Evolutionary conservation across 495 filamentous ascomycete genomes (phyloP), one percentile per base, ranked within the genome.

Genomic region (Aspergillus olivimuriae): DNA sequence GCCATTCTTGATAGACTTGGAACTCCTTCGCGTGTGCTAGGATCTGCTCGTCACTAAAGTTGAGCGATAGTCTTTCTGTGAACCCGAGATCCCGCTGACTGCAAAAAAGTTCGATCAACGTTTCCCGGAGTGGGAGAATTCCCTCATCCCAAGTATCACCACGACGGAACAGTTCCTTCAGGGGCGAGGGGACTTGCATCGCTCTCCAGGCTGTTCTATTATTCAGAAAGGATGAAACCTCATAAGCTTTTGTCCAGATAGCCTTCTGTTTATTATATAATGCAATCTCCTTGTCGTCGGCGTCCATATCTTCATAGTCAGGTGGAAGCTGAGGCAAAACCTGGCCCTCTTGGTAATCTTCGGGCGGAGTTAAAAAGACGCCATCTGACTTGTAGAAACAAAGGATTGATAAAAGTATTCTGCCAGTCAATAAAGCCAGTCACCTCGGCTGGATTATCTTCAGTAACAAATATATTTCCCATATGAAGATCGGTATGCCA

Each of bases 401-500:
- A 20, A 5, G 53, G 60, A 8, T 53, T 44, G 5, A 63, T 43
- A 0, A 47, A 54, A n/a, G 48, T 48, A 20, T 53, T 57, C 45
- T 68, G 58, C 28, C 52, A 53, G 38, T 66, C 62, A 36, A 66
- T 62, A 6, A 63, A 18, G 15, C 51, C 53, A 30, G 51, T 41
- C 37, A 66, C 63, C 39, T 34, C 50, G 19, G 49, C 52, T n/a
- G 28, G 35, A 6, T 63, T 48, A 17, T 57, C 37, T 2, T 51
- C 39, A 8, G 46, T 38, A 26, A 63, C 58, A 41, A 50, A 65
- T 14, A 68, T 65, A 36, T 68, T 68, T 32, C 60, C 63, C 56
- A 61, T 60, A 23, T 65, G 51, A 26, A 65, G 55, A 50, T 68
- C 64, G 14, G 60, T 61, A 34, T 68, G 57, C 57, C 59, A 66